Evolutionary conservation across 495 filamentous ascomycete genomes (phyloP).

Genomic region (Corynascus novoguineensis): DNA sequence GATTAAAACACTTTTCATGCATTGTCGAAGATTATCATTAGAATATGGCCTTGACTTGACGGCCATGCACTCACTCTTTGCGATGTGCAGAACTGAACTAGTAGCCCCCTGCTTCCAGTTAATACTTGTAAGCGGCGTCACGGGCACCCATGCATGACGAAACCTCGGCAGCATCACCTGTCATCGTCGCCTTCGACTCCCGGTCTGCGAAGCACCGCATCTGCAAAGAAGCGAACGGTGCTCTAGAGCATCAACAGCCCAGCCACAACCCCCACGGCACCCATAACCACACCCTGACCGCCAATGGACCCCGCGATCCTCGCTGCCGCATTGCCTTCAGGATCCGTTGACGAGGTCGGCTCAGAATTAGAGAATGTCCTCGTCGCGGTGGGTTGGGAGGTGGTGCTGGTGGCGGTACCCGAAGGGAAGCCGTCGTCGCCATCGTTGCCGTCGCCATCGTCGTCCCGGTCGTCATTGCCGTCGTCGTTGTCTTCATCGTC

Average conservation of each 20-base stretch:
- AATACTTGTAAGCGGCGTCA: no score
- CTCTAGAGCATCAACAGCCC: slow-evolving; percentile 2
- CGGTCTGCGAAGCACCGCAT: no score
- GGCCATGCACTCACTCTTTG: no score
- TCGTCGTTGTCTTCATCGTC: background rate
- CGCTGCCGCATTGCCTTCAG: background rate
- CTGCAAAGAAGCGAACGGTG: no score
- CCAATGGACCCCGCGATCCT: background rate
- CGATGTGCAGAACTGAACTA: no score
- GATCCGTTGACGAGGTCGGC: background rate
- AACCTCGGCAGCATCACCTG: no score
- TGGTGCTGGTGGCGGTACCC: background rate
- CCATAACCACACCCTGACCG: background rate
- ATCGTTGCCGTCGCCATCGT: slow-evolving; percentile 2
- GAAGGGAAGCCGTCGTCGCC: background rate
- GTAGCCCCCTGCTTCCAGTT: no score
- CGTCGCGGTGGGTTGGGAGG: background rate
- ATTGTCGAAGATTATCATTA: no score
- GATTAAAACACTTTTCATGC: no score
- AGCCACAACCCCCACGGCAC: background rate
- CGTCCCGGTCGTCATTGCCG: slow-evolving; percentile 11
- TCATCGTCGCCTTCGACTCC: no score
- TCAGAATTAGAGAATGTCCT: background rate
- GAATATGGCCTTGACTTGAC: no score
- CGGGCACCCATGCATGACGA: no score